Evolutionary conservation across 768 basidiomycete species (phyloP).

Genomic region (Suillus weaverae): DNA sequence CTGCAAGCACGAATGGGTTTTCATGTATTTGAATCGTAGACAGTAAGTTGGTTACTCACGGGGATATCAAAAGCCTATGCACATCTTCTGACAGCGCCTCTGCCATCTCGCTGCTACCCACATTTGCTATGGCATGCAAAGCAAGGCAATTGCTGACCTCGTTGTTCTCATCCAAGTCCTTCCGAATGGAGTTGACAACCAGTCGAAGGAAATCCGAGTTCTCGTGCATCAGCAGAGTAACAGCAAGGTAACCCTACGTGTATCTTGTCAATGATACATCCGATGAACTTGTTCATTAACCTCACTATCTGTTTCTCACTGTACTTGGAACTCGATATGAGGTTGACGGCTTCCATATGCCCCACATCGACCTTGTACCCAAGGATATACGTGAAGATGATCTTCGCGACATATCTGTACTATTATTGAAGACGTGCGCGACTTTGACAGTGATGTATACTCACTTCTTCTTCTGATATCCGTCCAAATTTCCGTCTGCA

Average conservation of each 20-base stretch:
- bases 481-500: slow-evolving; percentile 80
- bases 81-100: slow-evolving; percentile 93
- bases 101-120: slow-evolving; percentile 98
- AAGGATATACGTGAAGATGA: slow-evolving; percentile 98
- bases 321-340: slow-evolving; percentile 94
- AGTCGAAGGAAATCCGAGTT: slow-evolving; percentile 95
- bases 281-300: slow-evolving; percentile 7
- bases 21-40: slow-evolving; percentile 16
- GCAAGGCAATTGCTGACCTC: slow-evolving; percentile 97
- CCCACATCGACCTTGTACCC: slow-evolving; percentile 99
- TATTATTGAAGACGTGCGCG: slow-evolving; percentile 6
- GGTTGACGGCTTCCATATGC: slow-evolving; percentile 98
- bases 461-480: slow-evolving; percentile 93
- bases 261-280: not conserved
- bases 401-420: slow-evolving; percentile 92
- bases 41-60: slow-evolving; percentile 49
- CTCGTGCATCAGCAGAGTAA: slow-evolving; percentile 97
- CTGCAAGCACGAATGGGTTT: slow-evolving; percentile 40
- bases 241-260: slow-evolving; percentile 89
- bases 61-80: slow-evolving; percentile 90
- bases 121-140: slow-evolving; percentile 96
- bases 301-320: slow-evolving; percentile 98
- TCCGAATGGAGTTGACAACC: slow-evolving; percentile 97
- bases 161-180: slow-evolving; percentile 92
- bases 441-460: slow-evolving; percentile 23